phyloP scores from a whole-genome alignment of 2,329 filamentous ascomycete species.

The Penicillium brevicompactum region DNA sequence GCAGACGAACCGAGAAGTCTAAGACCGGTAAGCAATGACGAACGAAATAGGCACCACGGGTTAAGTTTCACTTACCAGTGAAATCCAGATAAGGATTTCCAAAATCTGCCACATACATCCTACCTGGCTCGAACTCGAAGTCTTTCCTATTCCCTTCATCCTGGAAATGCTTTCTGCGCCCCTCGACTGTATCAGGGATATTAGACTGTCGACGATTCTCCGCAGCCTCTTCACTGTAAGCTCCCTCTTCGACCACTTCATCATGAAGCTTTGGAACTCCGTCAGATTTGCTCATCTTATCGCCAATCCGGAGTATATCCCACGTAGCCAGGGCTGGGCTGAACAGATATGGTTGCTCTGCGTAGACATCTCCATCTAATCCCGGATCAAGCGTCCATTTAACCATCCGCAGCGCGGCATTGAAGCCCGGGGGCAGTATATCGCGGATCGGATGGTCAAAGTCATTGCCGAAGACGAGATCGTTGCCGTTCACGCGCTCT shows the following conservation, averaged over 20 bases:
- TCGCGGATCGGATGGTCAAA: constrained; percentile 90
- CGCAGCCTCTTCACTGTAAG: constrained; percentile 56
- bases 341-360: constrained; percentile 83
- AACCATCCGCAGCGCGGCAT: constrained; percentile 79
- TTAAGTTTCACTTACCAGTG: constrained; percentile 52
- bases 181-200: constrained; percentile 56
- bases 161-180: constrained; percentile 64
- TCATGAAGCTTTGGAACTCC: constrained; percentile 45
- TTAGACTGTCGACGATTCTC: constrained; percentile 50
- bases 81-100: constrained; percentile 94
- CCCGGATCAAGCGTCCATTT: constrained; percentile 91
- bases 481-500: constrained; percentile 62
- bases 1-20: constrained; percentile 44
- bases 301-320: constrained; percentile 72
- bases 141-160: constrained; percentile 55
- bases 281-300: constrained; percentile 34
- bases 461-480: constrained; percentile 92
- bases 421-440: constrained; percentile 81
- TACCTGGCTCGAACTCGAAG: constrained; percentile 64
- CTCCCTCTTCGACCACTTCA: constrained; percentile 66
- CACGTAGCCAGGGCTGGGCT: constrained; percentile 79
- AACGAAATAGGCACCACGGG: not conserved
- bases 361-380: constrained; percentile 85
- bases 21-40: not conserved
- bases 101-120: constrained; percentile 70